Evolutionary conservation across 495 filamentous ascomycete species (phyloP).

Genomic region (Extremus antarcticus): DNA sequence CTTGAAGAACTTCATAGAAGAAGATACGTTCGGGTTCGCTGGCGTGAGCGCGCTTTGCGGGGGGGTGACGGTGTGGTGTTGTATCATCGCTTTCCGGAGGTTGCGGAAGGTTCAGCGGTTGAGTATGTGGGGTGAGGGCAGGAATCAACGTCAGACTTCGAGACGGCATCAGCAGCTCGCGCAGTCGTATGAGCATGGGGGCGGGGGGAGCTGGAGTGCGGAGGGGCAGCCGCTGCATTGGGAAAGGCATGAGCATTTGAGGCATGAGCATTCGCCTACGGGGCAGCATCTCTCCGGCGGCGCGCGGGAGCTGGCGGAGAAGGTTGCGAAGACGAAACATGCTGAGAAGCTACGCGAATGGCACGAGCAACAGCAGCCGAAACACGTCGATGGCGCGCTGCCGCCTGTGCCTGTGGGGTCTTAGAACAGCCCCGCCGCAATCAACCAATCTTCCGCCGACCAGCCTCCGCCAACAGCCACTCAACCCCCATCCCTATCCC

Average conservation of each 20-base stretch:
- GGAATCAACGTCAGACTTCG: background rate
- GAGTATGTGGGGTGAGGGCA: conserved; percentile 56
- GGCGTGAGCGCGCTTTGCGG: conserved; percentile 55
- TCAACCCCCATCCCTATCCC: background rate
- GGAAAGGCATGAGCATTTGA: conserved; percentile 5
- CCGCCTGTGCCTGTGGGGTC: background rate
- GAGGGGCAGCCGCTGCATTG: background rate
- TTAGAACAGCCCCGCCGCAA: background rate
- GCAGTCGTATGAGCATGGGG: background rate
- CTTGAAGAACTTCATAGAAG: conserved; percentile 95
- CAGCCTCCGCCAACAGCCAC: background rate
- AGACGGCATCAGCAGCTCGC: background rate
- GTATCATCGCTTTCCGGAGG: conserved; percentile 67
- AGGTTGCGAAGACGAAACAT: background rate
- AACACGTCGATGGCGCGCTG: background rate
- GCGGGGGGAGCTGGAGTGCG: background rate
- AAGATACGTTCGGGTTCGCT: conserved; percentile 79
- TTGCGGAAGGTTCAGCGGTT: conserved; percentile 80
- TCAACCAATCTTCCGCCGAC: background rate
- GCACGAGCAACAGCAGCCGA: background rate
- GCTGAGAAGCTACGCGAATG: background rate
- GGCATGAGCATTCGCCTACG: background rate
- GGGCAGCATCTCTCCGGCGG: background rate
- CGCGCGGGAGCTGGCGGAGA: background rate
- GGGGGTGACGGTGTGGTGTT: conserved; percentile 62